Evolutionary conservation across 306 rosid species (phyloP), one percentile per base, ranked within the genome.

Genomic region (Corylus avellana): DNA sequence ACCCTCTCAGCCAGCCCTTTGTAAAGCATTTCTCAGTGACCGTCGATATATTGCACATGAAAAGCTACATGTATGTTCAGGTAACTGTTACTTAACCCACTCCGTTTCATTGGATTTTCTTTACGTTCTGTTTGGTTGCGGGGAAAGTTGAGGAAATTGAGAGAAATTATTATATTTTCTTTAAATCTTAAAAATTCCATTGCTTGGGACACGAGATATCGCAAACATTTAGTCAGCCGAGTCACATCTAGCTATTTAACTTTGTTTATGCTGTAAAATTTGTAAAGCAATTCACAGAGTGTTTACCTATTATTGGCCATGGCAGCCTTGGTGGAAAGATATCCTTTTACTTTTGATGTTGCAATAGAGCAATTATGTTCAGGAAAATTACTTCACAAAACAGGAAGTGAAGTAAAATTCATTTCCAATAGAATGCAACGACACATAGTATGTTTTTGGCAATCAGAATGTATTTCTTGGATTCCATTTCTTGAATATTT

Each of bases 61-160:
- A 59, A n/a, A 58, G 7, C 44, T 63, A 63, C 46, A 32, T 63
- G 70, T 63, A 63, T 63, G 70, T 63, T 63, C 70, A 63, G 70
- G 70, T 63, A 54, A 32, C n/a, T 14, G n/a, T 29, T 14, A 63
- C 46, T 63, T 62, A 12, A 12, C 44, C 20, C n/a, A 27, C 42
- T 14, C 37, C 12, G 70, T 32, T 14, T 7, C 22, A 0, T 32
- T 63, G 32, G 27, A 18, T n/a, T 57, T n/a, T 57, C 29, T 4
- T 20, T 57, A 20, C 29, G 29, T 18, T 57, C 63, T 2, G 63
- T 20, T 57, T 57, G 63, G 63, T 57, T 20, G 6, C 63, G 13
- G 32, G 11, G 4, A 20, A 57, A 20, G 63, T 57, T 16, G 7
- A 16, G 58, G n/a, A 53, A 53, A 53, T 13, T 13, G 25, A n/a